Evolutionary conservation across 2,329 filamentous ascomycete genomes (phyloP).

Genomic region (Fusarium longipes): DNA sequence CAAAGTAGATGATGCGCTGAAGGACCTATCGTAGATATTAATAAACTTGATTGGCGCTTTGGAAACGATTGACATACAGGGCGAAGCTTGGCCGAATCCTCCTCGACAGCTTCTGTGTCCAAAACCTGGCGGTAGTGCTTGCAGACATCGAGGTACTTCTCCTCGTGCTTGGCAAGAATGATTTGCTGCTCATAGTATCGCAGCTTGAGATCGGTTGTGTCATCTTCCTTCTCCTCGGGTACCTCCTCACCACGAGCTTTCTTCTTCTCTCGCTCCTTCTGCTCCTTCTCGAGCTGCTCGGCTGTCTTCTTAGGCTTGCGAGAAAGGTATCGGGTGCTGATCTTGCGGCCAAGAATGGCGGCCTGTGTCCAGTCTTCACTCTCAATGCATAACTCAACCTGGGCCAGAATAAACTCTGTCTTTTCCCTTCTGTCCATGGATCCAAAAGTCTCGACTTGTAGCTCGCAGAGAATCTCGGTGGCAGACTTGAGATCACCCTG

Average conservation of each 20-base stretch:
- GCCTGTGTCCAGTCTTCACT: conserved; percentile 97
- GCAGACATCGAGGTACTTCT: conserved; percentile 97
- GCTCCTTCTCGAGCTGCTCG: conserved; percentile 90
- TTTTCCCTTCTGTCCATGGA: conserved; percentile 98
- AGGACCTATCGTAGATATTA: conserved; percentile 69
- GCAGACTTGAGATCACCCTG: conserved; percentile 93
- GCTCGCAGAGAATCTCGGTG: conserved; percentile 92
- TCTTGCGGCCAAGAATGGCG: conserved; percentile 92
- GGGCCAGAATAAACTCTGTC: conserved; percentile 97
- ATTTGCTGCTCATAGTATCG: conserved; percentile 98
- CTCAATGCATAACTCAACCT: conserved; percentile 94
- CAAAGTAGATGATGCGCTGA: conserved; percentile 96
- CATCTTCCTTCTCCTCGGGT: conserved; percentile 81
- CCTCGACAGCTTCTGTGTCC: conserved; percentile 94
- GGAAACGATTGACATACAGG: conserved; percentile 69
- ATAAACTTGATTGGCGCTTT: neutral
- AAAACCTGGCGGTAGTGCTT: conserved; percentile 98
- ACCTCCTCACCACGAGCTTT: conserved; percentile 83
- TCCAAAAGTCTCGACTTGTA: conserved; percentile 98
- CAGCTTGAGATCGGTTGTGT: conserved; percentile 96
- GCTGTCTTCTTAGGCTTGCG: conserved; percentile 91
- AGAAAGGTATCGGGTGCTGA: conserved; percentile 91
- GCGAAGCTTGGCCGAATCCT: conserved; percentile 85
- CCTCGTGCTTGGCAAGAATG: conserved; percentile 92
- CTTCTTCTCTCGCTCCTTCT: conserved; percentile 88